A percentile compares a stretch with the other conserved stretches of the same genome.
These are phyloP conservation scores for Aulographum hederae DNA, from an alignment of 2,329 filamentous ascomycete genomes.

Conservation along the genomic window DNA sequence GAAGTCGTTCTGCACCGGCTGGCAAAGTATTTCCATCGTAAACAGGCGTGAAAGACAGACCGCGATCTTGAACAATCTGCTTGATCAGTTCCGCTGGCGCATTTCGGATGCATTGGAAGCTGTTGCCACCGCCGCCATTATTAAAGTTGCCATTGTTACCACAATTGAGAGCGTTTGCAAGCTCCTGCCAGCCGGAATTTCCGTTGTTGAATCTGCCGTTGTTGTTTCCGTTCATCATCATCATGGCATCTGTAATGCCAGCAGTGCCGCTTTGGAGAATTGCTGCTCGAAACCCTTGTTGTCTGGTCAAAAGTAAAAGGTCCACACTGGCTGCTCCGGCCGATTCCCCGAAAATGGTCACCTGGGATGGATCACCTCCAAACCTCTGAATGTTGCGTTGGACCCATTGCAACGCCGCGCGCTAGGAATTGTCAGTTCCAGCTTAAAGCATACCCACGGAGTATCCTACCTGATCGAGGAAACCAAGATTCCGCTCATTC, in stretches of 20 bases:
- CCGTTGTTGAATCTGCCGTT: neutral
- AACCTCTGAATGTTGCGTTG: conserved; percentile 5
- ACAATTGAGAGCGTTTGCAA: conserved; percentile 3
- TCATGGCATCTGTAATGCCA: no score
- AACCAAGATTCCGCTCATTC: conserved; percentile 1
- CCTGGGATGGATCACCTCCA: conserved; percentile 3
- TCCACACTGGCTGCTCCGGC: conserved; percentile 5
- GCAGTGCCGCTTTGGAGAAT: conserved; percentile 3
- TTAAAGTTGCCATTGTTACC: neutral
- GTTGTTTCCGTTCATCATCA: neutral
- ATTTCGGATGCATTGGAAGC: conserved; percentile 4
- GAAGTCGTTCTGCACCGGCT: neutral
- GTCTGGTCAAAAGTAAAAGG: conserved; percentile 1
- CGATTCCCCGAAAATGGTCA: conserved; percentile 6
- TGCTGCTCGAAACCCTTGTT: conserved; percentile 4
- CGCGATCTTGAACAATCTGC: conserved; percentile 2
- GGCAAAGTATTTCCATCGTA: conserved; percentile 4
- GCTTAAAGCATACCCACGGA: neutral
- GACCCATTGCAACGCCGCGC: conserved; percentile 6
- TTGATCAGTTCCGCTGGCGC: conserved; percentile 4
- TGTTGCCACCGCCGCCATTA: neutral
- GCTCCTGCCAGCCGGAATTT: neutral
- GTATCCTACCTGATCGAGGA: conserved; percentile 5
- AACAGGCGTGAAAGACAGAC: conserved; percentile 3
- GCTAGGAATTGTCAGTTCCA: conserved; percentile 5